A percentile compares a stretch with the other conserved stretches of the same genome.
phyloP scores from a whole-genome alignment of 495 filamentous ascomycete species.

The Pseudotulostoma volvatum region DNA sequence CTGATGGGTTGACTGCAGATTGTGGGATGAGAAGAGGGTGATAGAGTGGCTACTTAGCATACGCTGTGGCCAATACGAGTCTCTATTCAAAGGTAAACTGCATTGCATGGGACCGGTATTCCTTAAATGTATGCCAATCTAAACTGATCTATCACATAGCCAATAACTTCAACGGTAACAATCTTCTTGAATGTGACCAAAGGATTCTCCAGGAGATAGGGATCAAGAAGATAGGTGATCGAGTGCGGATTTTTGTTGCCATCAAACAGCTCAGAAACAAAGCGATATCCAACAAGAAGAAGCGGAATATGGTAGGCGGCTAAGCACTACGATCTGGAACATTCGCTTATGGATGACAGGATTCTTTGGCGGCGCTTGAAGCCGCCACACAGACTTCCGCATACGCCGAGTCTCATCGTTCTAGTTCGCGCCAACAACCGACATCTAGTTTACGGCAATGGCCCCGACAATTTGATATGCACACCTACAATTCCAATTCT shows the following conservation, averaged over 20 bases:
- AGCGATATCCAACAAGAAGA: conserved; percentile 67
- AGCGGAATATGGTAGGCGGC: conserved; percentile 62
- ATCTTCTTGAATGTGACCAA: conserved; percentile 92
- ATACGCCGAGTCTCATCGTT: conserved; percentile 50
- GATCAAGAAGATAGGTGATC: conserved; percentile 86
- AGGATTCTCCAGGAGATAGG: conserved; percentile 93
- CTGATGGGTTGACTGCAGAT: conserved; percentile 27
- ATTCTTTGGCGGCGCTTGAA: conserved; percentile 29
- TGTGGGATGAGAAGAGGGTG: conserved; percentile 86
- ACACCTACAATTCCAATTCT: conserved; percentile 11
- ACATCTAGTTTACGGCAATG: conserved; percentile 52
- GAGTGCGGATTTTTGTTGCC: conserved; percentile 80
- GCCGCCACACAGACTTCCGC: conserved; percentile 41
- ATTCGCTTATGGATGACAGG: too few relatives aligned
- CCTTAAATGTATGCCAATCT: neutral
- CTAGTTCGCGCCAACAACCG: conserved; percentile 35
- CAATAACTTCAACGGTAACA: conserved; percentile 94
- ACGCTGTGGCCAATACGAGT: conserved; percentile 84
- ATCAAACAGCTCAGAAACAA: conserved; percentile 86
- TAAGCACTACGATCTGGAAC: neutral
- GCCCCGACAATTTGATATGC: conserved; percentile 46
- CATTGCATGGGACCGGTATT: neutral
- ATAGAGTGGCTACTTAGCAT: conserved; percentile 79
- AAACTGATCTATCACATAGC: conserved; percentile 20
- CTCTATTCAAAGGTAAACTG: conserved; percentile 57